These are phyloP conservation scores for Cutaneotrichosporon dermatis DNA, from an alignment of 1,284 basidiomycete genomes.

Conservation along the genomic window DNA sequence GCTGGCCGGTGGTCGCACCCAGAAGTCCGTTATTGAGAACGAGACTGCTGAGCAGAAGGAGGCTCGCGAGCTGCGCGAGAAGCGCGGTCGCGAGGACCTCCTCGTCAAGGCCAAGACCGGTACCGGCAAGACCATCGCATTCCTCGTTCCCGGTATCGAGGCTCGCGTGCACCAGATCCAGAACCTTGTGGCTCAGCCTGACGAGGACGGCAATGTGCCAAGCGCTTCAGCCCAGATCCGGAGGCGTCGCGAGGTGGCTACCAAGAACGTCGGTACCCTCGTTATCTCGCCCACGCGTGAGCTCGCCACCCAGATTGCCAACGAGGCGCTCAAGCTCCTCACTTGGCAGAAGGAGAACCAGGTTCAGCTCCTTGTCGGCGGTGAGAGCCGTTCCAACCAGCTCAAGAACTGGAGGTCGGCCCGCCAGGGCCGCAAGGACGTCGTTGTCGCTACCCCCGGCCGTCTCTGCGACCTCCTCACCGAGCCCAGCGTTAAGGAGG, in stretches of 20 bases:
- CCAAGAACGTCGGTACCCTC: conserved; percentile 64
- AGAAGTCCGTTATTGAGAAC: conserved; percentile 1
- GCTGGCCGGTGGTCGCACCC: conserved; percentile 39
- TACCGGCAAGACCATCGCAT: conserved; percentile 84
- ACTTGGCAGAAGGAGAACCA: conserved; percentile 62
- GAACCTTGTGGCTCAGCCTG: conserved; percentile 21
- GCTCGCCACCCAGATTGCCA: conserved; percentile 87
- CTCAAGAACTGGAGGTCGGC: conserved; percentile 63
- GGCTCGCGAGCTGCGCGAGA: conserved; percentile 17
- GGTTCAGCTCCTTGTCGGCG: conserved; percentile 77
- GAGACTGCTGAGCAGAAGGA: conserved; percentile 16
- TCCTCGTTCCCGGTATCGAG: conserved; percentile 84
- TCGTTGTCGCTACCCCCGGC: conserved; percentile 91
- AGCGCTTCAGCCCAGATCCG: conserved; percentile 3
- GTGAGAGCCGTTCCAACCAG: conserved; percentile 54
- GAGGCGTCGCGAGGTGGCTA: conserved; percentile 48
- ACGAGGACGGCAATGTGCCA: conserved; percentile 23
- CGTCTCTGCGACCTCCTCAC: conserved; percentile 75
- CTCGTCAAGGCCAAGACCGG: conserved; percentile 71
- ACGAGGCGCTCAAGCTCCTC: conserved; percentile 70
- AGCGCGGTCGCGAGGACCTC: conserved; percentile 34
- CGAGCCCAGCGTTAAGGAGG: conserved; percentile 58
- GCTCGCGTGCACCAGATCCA: conserved; percentile 55
- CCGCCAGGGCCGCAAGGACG: conserved; percentile 64
- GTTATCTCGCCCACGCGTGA: conserved; percentile 93